Base-by-base conservation (phyloP, 345 rosid genomes). In the Lepidium africanum region DNA sequence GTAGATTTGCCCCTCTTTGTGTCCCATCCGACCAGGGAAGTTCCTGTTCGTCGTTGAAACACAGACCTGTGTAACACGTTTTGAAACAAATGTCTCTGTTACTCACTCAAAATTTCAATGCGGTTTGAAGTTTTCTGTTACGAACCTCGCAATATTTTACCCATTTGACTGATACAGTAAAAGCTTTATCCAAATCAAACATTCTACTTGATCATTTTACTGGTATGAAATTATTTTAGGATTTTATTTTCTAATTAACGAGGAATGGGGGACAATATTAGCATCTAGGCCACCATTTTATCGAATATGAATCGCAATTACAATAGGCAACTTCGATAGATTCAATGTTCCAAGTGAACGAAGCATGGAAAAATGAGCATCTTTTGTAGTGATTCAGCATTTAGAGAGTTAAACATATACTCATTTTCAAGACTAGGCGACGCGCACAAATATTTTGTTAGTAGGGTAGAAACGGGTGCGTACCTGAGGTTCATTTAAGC, bases 11-110 rank as follows among this genome's bases (percentile, higher is more conserved):
- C 99, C 99, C 87, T 94, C 99, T 80, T 73, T 94, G 86, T 94
- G 97, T 33, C 99, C 99, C 99, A 94, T 94, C 59, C 97, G 81
- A 10, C 99, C 99, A 0, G 99, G 99, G 85, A 94, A 94, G 82
- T 94, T 94, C 83, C 99, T 81, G 75, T 94, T 94, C n/a, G 97
- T 77, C 0, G 80, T 77, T 16, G 80, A 77, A 13, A 77, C 80
- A 61, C 80, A 77, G 6, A 77, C 80, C 79, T 76, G 63, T 25
- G 56, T 37, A 16, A 25, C 8, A 7, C 3, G 23, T 41, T 53
- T 40, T 4, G 14, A 3, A 38, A 12, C 36, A 14, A 33, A 9
- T 2, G 21, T 33, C 40, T 47, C 19, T 35, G 45, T 63, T 30
- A 48, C 46, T 21, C 63, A 9, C 36, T 1, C 12, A 4, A 25